Base-by-base conservation (phyloP, 768 basidiomycete genomes). In the Lepiota brunneoincarnata region DNA sequence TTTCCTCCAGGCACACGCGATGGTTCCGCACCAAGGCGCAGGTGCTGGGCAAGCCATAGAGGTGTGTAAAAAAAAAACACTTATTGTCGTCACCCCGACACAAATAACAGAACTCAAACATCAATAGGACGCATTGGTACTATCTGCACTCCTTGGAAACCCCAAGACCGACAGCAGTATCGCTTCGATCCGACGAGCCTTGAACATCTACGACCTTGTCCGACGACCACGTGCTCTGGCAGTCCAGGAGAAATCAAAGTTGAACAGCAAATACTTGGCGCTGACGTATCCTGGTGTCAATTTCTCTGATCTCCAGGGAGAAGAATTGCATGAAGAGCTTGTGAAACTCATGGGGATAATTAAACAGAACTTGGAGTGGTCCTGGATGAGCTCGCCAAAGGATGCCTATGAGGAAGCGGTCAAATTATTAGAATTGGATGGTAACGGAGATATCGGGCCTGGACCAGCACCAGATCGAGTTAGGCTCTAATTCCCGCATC, bases 361-460 rank as follows among this genome's bases (percentile, higher is more conserved):
- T 20, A 74, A 72, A 14, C 71, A 72, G 62, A 78, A 75, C 44
- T 85, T 82, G 83, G 78, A 81, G 52, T 88, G 86, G 86, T 65
- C 76, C 3, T 84, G 82, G 82, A 69, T 69, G 11, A 75, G 79
- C 18, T 77, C 75, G 4, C 59, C 80, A 15, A 76, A 78, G 39
- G 67, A 59, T 14, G 67, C 74, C 6, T 61, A 75, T 23, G 63
- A 72, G 51, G 69, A 76, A 51, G 79, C 78, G 2, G 47, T 66
- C 38, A 62, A 60, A 6, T 55, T 69, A 58, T 47, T 72, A 55
- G 69, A 54, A 31, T 54, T 45, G 7, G 31, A 31, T n/a, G n/a
- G 3, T 31, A 31, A 9, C 7, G 6, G 31, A 31, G 7, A n/a
- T n/a, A n/a, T n/a, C n/a, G n/a, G n/a, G n/a, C n/a, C n/a, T n/a